These are phyloP conservation scores for Leccinum boreale DNA, from an alignment of 768 basidiomycete species.

Conservation along the genomic window DNA sequence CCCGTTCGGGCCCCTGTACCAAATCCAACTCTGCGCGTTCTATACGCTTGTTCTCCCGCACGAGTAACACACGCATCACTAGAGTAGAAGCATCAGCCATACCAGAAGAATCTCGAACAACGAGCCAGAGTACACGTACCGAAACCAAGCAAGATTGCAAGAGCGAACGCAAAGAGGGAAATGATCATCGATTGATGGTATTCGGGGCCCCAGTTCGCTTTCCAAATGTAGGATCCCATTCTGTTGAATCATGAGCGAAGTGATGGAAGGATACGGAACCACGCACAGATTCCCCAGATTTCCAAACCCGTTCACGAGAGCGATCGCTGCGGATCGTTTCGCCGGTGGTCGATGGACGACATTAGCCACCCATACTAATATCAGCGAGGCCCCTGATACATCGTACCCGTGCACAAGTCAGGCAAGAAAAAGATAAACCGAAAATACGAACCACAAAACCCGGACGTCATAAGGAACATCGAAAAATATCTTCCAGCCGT, in stretches of 20 bases:
- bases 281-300: background rate
- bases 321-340: background rate
- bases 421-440: background rate
- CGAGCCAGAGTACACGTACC: background rate
- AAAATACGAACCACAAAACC: background rate
- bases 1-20: background rate
- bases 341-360: background rate
- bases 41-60: background rate
- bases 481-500: background rate
- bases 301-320: background rate
- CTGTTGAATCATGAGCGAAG: background rate
- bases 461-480: background rate
- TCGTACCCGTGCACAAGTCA: background rate
- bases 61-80: background rate
- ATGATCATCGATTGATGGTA: background rate
- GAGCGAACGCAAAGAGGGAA: background rate
- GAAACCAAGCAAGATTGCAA: background rate
- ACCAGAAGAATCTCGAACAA: background rate
- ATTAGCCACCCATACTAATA: background rate
- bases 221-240: background rate
- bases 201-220: background rate
- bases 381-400: background rate
- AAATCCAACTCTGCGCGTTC: background rate
- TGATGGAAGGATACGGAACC: background rate
- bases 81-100: background rate